Evolutionary conservation across 176 grass and related monocot species (phyloP), one percentile per base, ranked within the genome.

Genomic region (Oryza longistaminata): DNA sequence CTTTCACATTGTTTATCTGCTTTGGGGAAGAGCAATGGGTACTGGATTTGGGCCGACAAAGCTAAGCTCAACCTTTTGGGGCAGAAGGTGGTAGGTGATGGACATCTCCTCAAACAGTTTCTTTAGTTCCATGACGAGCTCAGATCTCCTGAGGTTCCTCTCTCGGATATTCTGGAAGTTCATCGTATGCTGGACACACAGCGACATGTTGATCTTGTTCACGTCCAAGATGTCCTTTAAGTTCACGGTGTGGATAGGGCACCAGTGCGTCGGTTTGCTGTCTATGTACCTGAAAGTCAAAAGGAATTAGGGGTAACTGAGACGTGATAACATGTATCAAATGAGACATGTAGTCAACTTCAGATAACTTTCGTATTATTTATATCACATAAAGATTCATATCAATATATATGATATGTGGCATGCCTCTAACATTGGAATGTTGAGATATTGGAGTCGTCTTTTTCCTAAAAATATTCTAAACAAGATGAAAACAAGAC

Each of bases 141-240:
- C 97, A 16, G 97, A 94, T 27, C 88, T 91, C 64, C 97, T 91
- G 43, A 69, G 81, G 77, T 77, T 87, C 84, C 94, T 99, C 79
- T 99, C 97, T 24, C 79, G 49, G 73, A 99, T 91, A 39, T 99
- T 96, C 68, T 99, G 97, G 53, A 92, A 96, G 89, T 92, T 99
- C 86, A 99, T 99, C 3, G 97, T 99, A 86, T 99, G 97, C 60
- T 83, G 88, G 8, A 94, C 90, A 82, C 33, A 45, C 3, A 99
- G 76, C 21, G 76, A 85, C 88, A 99, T 92, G 66, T 94, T 96
- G 84, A 99, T 92, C 86, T 95, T 99, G 86, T 99, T 94, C 24
- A 94, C 75, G 50, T 99, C 79, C 35, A 94, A 39, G 31, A 99
- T 99, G 42, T 94, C 88, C 90, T 99, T 91, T 34, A 99, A 79